Evolutionary conservation across 257 asterid species (phyloP), one percentile per base, ranked within the genome.

Genomic region (Scutellaria barbata): DNA sequence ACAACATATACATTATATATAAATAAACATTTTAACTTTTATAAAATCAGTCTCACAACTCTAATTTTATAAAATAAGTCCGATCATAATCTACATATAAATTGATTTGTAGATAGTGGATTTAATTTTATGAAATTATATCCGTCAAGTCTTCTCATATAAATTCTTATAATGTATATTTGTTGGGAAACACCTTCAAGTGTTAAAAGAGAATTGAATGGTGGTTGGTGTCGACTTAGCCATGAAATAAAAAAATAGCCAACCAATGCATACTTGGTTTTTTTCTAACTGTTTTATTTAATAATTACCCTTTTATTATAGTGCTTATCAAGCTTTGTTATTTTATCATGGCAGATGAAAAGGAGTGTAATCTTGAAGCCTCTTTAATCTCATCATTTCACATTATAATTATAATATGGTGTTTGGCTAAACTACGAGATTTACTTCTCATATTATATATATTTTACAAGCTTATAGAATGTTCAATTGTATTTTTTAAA

Each of bases 101-200:
- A n/a, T n/a, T n/a, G n/a, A n/a, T n/a, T n/a, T n/a, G n/a, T n/a
- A n/a, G n/a, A n/a, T n/a, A n/a, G n/a, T n/a, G n/a, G 3, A 25
- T 25, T 1, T 25, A 25, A 1, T 25, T 25, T 25, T 25, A 25
- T 3, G 3, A 25, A 1, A 25, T 25, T 25, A 25, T 25, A 25
- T 25, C 30, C 30, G 3, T 25, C 30, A 25, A 25, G 3, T 25
- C 30, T 30, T 30, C 2, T 30, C 35, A 30, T 30, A 22, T 30
- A 2, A 30, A 30, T 30, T 30, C 35, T 30, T 30, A 30, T 30
- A 35, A 13, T 52, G 11, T 4, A 18, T 20, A 20, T 46, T 8
- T 83, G 83, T 83, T 85, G 90, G 89, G 81, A 73, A 80, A 80
- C 85, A 83, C 77, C 73, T 77, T 87, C 63, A 71, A 81, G 80